phyloP scores from a whole-genome alignment of 768 basidiomycete genomes.

The Lactifluus echinatus region DNA sequence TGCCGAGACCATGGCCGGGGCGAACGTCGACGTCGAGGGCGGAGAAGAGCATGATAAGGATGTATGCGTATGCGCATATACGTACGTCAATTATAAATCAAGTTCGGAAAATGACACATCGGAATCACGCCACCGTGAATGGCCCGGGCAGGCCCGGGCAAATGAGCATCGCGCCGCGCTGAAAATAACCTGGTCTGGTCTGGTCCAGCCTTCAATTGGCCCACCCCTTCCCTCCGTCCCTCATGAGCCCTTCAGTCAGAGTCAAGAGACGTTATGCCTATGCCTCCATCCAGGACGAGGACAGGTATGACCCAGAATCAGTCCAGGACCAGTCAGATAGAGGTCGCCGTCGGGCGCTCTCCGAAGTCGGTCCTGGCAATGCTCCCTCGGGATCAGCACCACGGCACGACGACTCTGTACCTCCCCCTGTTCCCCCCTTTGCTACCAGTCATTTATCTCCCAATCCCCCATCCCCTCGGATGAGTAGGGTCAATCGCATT shows the following conservation, averaged over 20 bases:
- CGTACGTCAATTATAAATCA: neutral
- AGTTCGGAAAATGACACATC: neutral
- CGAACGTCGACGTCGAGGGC: constrained; percentile 66
- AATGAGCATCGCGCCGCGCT: no score
- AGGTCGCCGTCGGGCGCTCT: neutral
- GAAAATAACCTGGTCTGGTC: neutral
- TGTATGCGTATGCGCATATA: no score
- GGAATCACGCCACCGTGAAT: neutral
- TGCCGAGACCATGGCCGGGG: constrained; percentile 68
- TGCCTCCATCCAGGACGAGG: constrained; percentile 11
- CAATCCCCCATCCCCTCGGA: neutral
- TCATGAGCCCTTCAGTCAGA: constrained; percentile 14
- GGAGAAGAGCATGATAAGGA: constrained; percentile 44
- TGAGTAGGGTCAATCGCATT: constrained; percentile 8
- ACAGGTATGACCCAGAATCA: neutral
- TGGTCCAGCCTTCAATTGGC: neutral
- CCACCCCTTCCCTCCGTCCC: neutral
- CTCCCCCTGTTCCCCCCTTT: neutral
- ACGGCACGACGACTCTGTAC: neutral
- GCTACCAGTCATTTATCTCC: neutral
- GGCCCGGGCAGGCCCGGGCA: constrained; percentile 1
- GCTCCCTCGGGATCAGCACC: neutral
- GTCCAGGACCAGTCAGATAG: neutral
- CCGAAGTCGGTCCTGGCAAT: neutral
- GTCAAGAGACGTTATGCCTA: constrained; percentile 12